A percentile compares a stretch with the other conserved stretches of the same genome.
Conservation (phyloP, 305 asterid species). For the Rubia tinctorum region DNA sequence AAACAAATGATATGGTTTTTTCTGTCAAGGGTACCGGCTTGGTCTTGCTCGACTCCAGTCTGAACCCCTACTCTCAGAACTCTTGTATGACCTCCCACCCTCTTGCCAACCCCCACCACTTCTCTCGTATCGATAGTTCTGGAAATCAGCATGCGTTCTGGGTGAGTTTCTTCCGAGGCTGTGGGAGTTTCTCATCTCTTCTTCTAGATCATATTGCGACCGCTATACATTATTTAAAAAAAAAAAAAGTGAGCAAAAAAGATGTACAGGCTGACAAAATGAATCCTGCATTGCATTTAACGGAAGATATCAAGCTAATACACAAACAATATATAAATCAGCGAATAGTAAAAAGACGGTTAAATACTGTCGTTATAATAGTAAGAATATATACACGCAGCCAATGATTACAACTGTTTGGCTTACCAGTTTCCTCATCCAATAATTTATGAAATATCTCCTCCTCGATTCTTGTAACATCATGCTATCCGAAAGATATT, state of each 20-base stretch:
- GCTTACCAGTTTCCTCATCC: background rate
- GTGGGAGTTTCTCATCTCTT: slow-evolving; percentile 57
- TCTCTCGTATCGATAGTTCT: slow-evolving; percentile 44
- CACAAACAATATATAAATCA: too few species aligned
- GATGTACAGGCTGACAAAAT: background rate
- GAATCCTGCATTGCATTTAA: background rate
- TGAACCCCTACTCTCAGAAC: slow-evolving; percentile 39
- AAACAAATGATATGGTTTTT: background rate
- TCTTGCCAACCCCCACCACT: slow-evolving; percentile 53
- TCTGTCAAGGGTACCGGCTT: slow-evolving; percentile 38
- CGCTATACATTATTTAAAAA: slow-evolving; percentile 35
- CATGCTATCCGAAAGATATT: background rate
- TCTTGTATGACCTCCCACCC: slow-evolving; percentile 46
- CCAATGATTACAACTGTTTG: background rate
- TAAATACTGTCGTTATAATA: background rate
- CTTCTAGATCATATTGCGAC: slow-evolving; percentile 74
- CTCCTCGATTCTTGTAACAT: background rate
- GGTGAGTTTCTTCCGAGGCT: slow-evolving; percentile 36
- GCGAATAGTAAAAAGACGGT: background rate
- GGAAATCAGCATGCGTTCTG: slow-evolving; percentile 38
- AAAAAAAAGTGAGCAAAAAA: background rate
- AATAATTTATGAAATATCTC: background rate
- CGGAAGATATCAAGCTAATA: background rate
- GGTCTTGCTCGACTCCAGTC: slow-evolving; percentile 40
- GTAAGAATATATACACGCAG: background rate